A percentile compares a stretch with the other conserved stretches of the same genome.
These are phyloP conservation scores for Rubia yunnanensis DNA, from an alignment of 257 asterid species.

Conservation along the genomic window DNA sequence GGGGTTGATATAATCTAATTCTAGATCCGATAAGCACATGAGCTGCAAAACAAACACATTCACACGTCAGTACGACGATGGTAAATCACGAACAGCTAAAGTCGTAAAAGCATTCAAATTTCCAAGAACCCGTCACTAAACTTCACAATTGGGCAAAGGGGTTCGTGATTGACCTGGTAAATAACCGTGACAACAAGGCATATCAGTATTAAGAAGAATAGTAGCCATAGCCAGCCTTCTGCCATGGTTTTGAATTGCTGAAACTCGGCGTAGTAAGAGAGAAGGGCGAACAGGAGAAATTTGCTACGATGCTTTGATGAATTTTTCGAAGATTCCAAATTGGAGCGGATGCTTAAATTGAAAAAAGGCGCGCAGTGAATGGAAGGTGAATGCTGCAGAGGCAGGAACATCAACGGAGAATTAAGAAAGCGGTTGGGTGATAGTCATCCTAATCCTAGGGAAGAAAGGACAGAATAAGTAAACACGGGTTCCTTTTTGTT, in stretches of 20 bases:
- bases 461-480: too few species aligned
- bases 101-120: not conserved
- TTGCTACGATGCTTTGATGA: not conserved
- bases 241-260: slow-evolving; percentile 29
- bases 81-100: not conserved
- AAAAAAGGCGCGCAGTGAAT: not conserved
- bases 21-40: slow-evolving; percentile 83
- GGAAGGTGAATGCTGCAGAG: not conserved
- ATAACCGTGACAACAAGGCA: slow-evolving; percentile 58
- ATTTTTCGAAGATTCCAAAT: not conserved
- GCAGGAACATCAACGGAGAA: not conserved
- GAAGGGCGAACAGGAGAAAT: not conserved
- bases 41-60: slow-evolving; percentile 44
- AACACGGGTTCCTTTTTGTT: too few species aligned
- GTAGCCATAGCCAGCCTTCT: slow-evolving; percentile 66
- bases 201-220: slow-evolving; percentile 68
- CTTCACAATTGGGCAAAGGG: not conserved
- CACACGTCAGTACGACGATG: not conserved
- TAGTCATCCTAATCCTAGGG: too few species aligned
- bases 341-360: not conserved
- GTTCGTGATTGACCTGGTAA: slow-evolving; percentile 49
- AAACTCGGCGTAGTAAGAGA: not conserved
- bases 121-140: not conserved
- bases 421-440: too few species aligned
- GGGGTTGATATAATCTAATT: slow-evolving; percentile 78